Evolutionary conservation across 2,329 filamentous ascomycete species (phyloP).

Genomic region (Apiospora hydei): DNA sequence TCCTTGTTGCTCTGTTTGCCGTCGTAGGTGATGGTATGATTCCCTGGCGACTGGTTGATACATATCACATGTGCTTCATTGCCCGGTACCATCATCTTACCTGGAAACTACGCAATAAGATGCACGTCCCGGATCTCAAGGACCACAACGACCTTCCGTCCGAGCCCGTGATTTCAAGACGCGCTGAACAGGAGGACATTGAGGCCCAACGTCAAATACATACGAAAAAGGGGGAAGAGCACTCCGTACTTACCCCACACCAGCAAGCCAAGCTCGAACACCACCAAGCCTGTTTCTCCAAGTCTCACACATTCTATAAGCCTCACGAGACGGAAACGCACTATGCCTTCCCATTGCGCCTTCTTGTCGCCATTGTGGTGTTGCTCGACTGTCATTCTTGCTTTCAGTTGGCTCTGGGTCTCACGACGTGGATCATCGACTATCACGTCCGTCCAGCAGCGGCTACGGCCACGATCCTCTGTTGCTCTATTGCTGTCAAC

Average conservation of each 20-base stretch:
- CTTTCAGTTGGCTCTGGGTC: constrained; percentile 80
- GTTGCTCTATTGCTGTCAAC: constrained; percentile 79
- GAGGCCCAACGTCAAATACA: constrained; percentile 49
- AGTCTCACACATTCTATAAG: constrained; percentile 88
- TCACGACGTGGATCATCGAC: constrained; percentile 80
- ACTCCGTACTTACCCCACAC: constrained; percentile 67
- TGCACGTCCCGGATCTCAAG: constrained; percentile 65
- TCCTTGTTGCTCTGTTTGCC: constrained; percentile 74
- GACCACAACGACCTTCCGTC: constrained; percentile 74
- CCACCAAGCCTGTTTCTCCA: constrained; percentile 81
- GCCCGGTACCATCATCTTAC: constrained; percentile 73
- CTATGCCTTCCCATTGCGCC: constrained; percentile 75
- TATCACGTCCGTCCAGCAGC: constrained; percentile 74
- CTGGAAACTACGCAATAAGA: constrained; percentile 69
- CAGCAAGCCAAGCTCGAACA: constrained; percentile 77
- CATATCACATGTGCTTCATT: constrained; percentile 87
- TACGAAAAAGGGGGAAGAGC: constrained; percentile 50
- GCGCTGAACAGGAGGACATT: constrained; percentile 52
- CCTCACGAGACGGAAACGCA: constrained; percentile 87
- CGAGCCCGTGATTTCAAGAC: constrained; percentile 44
- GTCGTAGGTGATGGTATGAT: constrained; percentile 74
- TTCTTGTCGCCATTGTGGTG: constrained; percentile 80
- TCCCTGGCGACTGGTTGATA: constrained; percentile 81
- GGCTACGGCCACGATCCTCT: constrained; percentile 82
- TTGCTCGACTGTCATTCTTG: constrained; percentile 81